These are phyloP conservation scores for Cryptococcus wingfieldii DNA, from an alignment of 1,284 basidiomycete genomes.

Conservation along the genomic window DNA sequence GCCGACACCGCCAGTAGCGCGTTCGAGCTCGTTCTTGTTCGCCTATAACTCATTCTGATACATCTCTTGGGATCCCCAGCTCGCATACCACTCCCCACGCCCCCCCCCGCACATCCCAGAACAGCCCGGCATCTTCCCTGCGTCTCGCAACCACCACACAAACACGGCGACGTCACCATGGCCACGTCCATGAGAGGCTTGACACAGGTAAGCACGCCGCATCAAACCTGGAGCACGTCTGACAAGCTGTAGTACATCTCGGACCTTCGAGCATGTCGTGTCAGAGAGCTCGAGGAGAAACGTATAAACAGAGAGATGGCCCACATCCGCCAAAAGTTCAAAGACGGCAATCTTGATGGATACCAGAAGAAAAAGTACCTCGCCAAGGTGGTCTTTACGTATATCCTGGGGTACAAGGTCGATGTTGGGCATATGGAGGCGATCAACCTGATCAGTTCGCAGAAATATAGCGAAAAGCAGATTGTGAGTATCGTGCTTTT, in stretches of 20 bases:
- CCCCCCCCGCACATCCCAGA: too few species aligned
- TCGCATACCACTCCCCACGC: background rate
- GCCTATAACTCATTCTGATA: too few species aligned
- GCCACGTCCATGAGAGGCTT: slow-evolving; percentile 82
- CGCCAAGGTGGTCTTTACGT: slow-evolving; percentile 94
- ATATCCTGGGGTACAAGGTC: slow-evolving; percentile 97
- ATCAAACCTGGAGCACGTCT: background rate
- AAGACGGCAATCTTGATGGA: slow-evolving; percentile 95
- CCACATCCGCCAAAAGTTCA: slow-evolving; percentile 98
- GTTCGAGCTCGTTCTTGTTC: background rate
- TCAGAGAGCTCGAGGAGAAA: slow-evolving; percentile 67
- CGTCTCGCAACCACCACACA: background rate
- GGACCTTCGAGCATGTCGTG: slow-evolving; percentile 79
- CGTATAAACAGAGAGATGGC: slow-evolving; percentile 99
- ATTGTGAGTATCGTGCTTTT: slow-evolving; percentile 63
- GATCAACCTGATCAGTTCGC: slow-evolving; percentile 91
- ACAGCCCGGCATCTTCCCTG: too few species aligned
- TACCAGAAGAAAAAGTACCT: slow-evolving; percentile 98
- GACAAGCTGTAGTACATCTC: slow-evolving; percentile 78
- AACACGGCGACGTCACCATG: slow-evolving; percentile 54
- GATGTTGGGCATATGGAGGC: slow-evolving; percentile 99
- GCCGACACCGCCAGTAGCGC: too few species aligned
- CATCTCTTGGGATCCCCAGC: too few species aligned
- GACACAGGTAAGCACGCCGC: slow-evolving; percentile 62
- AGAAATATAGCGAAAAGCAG: slow-evolving; percentile 98